Base-by-base conservation (phyloP, 768 basidiomycete genomes). In the Russula emetica region DNA sequence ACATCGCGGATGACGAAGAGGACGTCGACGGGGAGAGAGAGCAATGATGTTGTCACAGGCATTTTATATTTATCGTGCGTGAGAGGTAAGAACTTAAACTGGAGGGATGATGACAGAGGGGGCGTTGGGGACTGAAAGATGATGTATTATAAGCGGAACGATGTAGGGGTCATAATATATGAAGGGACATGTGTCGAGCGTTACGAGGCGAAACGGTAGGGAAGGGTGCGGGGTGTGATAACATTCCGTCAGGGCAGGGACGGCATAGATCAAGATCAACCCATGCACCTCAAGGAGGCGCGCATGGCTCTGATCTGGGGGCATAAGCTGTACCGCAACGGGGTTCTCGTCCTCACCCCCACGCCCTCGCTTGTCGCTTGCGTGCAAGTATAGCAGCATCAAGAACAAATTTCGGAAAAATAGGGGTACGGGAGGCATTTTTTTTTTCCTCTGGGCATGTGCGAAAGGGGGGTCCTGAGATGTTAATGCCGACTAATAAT, bases 1-100 rank as follows among this genome's bases (percentile, higher is more conserved):
- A 52, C 55, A 44, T 69, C 68, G 58, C 68, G 68, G 38, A 69
- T 58, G 56, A 62, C 30, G 59, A 69, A 62, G 55, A 69, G 68
- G 61, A 69, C 56, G 36, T 69, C 68, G 5, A 51, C 11, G 3
- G 68, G 68, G 22, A 69, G 66, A 38, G 62, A 24, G 66, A 67
- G 62, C 26, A 69, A 36, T 18, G 66, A 18, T 10, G 20, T n/a
- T n/a, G 44, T 57, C 7, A 54, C 4, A 28, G 62, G 9, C 56
- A 64, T 58, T 10, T 13, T 57, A 14, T 28, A 18, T 36, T 22
- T 2, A 5, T 18, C 7, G 44, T 16, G 56, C 22, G 45, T 22
- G 9, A 20, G 61, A 56, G 55, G 58, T 16, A 47, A 47, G 47
- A 51, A 13, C 24, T 13, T 36, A 24, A 54, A 47, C 18, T 7